Percentiles rank a stretch among this genome's conserved stretches.
phyloP scores from a whole-genome alignment of 768 basidiomycete species.

The Podaxis sp. region DNA sequence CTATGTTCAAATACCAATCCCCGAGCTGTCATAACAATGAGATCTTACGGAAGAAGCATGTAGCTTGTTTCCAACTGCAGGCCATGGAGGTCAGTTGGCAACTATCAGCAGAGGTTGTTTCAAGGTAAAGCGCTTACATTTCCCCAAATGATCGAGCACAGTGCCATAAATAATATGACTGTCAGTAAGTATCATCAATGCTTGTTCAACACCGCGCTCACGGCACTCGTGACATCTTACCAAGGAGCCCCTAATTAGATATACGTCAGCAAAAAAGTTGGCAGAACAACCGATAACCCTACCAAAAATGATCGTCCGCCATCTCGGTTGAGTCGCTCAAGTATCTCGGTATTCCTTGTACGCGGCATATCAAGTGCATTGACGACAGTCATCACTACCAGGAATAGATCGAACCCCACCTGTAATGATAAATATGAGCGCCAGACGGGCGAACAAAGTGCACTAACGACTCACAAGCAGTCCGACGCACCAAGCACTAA shows the following conservation, averaged over 20 bases:
- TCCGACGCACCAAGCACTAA: background rate
- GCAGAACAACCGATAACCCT: no score
- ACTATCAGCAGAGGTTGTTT: no score
- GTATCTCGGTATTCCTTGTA: conserved; percentile 3
- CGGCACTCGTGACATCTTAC: background rate
- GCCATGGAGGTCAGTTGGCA: background rate
- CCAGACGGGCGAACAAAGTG: no score
- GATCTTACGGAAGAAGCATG: conserved; percentile 5
- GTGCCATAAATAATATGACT: conserved; percentile 4
- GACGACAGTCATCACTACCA: conserved; percentile 1
- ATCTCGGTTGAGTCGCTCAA: conserved; percentile 6
- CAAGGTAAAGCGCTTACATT: background rate
- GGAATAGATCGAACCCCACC: conserved; percentile 7
- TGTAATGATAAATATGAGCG: background rate
- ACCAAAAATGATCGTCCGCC: conserved; percentile 10
- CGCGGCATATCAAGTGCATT: conserved; percentile 10
- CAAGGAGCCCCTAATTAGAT: background rate
- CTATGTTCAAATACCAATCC: background rate
- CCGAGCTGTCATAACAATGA: background rate
- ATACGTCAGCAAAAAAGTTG: background rate
- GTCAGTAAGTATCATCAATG: background rate
- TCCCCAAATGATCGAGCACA: conserved; percentile 13
- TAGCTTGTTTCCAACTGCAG: background rate
- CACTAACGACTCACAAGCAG: background rate
- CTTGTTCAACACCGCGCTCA: background rate